Evolutionary conservation across 768 basidiomycete genomes (phyloP), one percentile per base, ranked within the genome.

Genomic region (Termitomyces sp.): DNA sequence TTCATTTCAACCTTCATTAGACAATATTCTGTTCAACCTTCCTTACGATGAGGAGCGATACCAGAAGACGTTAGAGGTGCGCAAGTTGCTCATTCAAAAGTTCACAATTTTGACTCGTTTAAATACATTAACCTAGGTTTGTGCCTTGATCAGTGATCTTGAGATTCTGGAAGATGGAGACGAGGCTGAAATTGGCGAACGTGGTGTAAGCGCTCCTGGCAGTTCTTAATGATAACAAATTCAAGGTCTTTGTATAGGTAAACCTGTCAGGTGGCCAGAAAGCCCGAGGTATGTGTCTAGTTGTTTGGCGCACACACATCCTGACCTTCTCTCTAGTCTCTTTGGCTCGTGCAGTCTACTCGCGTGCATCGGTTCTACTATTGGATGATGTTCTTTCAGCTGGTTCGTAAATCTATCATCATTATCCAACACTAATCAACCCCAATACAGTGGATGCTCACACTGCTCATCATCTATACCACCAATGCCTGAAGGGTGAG

Each of bases 151-250:
- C 22, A 83, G 79, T 58, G 92, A 95, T 68, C 78, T 95, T 38
- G 83, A 86, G 54, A 92, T 94, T 58, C 77, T 95, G 16, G 93
- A 94, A 69, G 92, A 94, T 66, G 91, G 92, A 1, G 92, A 94
- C 65, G 87, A 91, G 65, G 86, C 91, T 0, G 92, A 94, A 72
- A 93, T 94, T 58, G 92, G 92, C 20, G 92, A 94, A 76, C 87
- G 90, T 36, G 92, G 92, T 28, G 91, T 91, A 69, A 51, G 77
- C 68, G 18, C 28, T 35, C 4, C 38, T 33, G 13, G 20, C 2
- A 16, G 18, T 1, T 33, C 28, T 44, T 52, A 7, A 20, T 28
- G 28, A 8, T n/a, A 5, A 9, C 7, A n/a, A 35, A 33, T 18
- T 22, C 16, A 22, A 32, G 8, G 4, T 32, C 15, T 33, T 32